Conservation (phyloP, 2,329 filamentous ascomycete genomes). For the Aureobasidium sp. region DNA sequence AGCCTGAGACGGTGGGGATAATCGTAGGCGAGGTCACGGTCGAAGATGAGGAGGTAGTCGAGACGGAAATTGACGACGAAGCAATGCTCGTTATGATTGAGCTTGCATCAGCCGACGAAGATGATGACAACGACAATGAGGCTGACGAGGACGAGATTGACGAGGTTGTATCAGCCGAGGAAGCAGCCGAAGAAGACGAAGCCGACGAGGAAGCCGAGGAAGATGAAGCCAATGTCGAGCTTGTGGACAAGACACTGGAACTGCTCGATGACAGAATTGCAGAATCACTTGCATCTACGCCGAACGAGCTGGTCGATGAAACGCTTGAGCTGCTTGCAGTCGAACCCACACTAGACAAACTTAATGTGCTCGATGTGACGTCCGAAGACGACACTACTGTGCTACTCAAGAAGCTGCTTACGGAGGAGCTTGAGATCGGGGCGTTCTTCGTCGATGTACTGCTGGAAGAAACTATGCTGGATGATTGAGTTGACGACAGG, state of each 20-base stretch:
- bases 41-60: constrained; percentile 1
- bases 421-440: not conserved
- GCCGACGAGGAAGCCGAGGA: not conserved
- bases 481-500: not conserved
- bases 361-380: not conserved
- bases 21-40: constrained; percentile 16
- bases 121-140: not conserved
- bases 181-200: not conserved
- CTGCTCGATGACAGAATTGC: not conserved
- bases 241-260: not conserved
- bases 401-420: not conserved
- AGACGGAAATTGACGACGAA: not conserved
- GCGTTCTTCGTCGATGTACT: not conserved
- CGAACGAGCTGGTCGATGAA: not conserved
- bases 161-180: too few relatives aligned
- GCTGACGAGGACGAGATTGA: not conserved
- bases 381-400: not conserved
- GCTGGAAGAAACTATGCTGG: not conserved
- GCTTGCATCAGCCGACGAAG: not conserved
- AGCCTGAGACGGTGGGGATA: constrained; percentile 20
- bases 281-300: not conserved
- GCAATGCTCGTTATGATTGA: not conserved
- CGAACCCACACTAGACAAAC: not conserved
- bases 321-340: not conserved
- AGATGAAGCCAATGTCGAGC: not conserved